Evolutionary conservation across 2,329 filamentous ascomycete genomes (phyloP).

Genomic region (Diaporthe velutina): DNA sequence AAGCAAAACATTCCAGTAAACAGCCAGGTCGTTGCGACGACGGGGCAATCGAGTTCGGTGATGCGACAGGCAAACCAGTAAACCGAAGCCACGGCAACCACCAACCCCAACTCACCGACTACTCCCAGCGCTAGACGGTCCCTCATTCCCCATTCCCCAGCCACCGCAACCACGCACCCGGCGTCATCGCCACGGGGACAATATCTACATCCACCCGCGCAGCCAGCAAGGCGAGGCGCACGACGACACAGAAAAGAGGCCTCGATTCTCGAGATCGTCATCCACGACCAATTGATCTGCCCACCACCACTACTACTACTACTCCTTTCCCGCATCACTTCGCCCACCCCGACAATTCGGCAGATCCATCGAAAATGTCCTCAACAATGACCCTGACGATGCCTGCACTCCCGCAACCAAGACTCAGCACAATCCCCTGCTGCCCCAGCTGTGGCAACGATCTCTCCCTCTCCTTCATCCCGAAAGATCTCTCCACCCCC

Average conservation of each 20-base stretch:
- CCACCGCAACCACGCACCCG: neutral
- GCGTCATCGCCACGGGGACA: constrained; percentile 7
- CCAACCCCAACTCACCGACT: constrained; percentile 5
- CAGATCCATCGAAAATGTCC: constrained; percentile 41
- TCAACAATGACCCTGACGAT: constrained; percentile 53
- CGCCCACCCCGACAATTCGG: neutral
- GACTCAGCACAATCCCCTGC: constrained; percentile 50
- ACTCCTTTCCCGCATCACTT: neutral
- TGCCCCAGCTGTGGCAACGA: constrained; percentile 66
- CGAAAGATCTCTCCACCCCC: constrained; percentile 53
- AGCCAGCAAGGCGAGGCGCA: constrained; percentile 13
- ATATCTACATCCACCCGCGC: neutral
- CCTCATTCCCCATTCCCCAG: constrained; percentile 2
- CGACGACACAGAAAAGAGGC: constrained; percentile 3
- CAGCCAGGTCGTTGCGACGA: constrained; percentile 19
- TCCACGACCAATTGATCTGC: neutral
- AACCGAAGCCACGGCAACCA: constrained; percentile 12
- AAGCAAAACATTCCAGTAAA: neutral
- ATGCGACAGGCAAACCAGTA: neutral
- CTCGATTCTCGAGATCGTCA: constrained; percentile 1
- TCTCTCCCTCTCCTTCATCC: constrained; percentile 48
- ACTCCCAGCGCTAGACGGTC: neutral
- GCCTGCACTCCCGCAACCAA: constrained; percentile 43
- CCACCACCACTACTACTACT: neutral
- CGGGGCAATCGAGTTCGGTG: neutral